These are phyloP conservation scores for Wickerhamiella azyma DNA, from an alignment of 805 yeast species.

Conservation along the genomic window DNA sequence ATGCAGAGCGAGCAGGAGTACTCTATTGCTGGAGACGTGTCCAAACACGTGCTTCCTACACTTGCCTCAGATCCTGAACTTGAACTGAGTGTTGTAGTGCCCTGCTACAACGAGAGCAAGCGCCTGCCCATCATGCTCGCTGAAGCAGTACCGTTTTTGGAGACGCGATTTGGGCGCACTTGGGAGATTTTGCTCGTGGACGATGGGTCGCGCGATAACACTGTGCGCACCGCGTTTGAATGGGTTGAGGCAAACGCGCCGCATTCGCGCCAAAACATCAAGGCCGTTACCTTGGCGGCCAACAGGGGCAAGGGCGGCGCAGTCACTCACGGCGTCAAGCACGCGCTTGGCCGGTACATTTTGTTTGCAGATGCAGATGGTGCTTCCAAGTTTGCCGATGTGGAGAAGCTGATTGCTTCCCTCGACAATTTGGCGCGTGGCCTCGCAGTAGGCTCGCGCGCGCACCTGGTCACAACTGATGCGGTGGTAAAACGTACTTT, in stretches of 20 bases:
- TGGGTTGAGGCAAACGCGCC: slow-evolving; percentile 28
- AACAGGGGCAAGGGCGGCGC: slow-evolving; percentile 97
- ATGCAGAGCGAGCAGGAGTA: slow-evolving; percentile 40
- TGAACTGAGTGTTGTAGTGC: slow-evolving; percentile 66
- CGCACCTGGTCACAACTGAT: slow-evolving; percentile 91
- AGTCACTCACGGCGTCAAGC: slow-evolving; percentile 80
- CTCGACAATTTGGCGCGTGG: slow-evolving; percentile 34
- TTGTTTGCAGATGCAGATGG: slow-evolving; percentile 98
- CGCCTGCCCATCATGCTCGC: slow-evolving; percentile 40
- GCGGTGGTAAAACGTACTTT: slow-evolving; percentile 92
- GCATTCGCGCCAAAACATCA: slow-evolving; percentile 37
- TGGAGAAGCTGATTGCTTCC: slow-evolving; percentile 35
- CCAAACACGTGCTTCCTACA: slow-evolving; percentile 24
- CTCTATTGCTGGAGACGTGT: slow-evolving; percentile 32
- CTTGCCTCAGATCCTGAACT: slow-evolving; percentile 27
- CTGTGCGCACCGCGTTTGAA: slow-evolving; percentile 56
- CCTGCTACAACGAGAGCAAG: slow-evolving; percentile 80
- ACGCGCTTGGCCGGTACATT: slow-evolving; percentile 54
- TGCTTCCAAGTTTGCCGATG: slow-evolving; percentile 70
- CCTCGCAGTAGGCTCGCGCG: slow-evolving; percentile 82
- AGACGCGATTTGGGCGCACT: slow-evolving; percentile 24
- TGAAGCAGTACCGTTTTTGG: slow-evolving; percentile 36
- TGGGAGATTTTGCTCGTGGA: slow-evolving; percentile 82
- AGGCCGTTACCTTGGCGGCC: slow-evolving; percentile 53
- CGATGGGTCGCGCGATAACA: slow-evolving; percentile 80